These are phyloP conservation scores for Penicillium sp. DNA, from an alignment of 2,329 filamentous ascomycete species.

Conservation along the genomic window DNA sequence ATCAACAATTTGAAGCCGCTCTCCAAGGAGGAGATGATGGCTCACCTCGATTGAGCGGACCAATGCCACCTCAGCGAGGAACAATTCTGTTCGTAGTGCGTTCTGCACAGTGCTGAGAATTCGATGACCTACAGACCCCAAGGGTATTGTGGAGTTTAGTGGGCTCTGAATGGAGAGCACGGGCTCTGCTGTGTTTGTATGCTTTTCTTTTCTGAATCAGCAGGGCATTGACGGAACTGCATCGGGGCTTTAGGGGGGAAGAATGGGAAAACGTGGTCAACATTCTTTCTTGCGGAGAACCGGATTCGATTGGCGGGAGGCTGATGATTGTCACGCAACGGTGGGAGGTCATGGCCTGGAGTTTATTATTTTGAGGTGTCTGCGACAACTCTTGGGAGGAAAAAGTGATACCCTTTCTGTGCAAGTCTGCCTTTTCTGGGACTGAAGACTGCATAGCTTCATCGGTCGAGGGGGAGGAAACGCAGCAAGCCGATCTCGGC, in stretches of 20 bases:
- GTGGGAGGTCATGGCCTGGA: slow-evolving; percentile 35
- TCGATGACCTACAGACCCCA: slow-evolving; percentile 14
- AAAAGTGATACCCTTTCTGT: slow-evolving; percentile 45
- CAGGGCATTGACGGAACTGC: slow-evolving; percentile 9
- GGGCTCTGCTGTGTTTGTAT: slow-evolving; percentile 24
- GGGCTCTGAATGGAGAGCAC: slow-evolving; percentile 30
- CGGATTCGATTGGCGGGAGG: slow-evolving; percentile 9
- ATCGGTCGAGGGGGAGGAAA: slow-evolving; percentile 31
- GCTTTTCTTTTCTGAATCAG: slow-evolving; percentile 8
- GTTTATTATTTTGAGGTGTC: slow-evolving; percentile 36
- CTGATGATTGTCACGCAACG: slow-evolving; percentile 31
- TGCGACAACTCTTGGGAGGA: slow-evolving; percentile 39
- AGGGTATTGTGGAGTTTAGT: slow-evolving; percentile 17
- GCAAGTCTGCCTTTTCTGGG: slow-evolving; percentile 37
- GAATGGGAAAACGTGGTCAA: slow-evolving; percentile 5
- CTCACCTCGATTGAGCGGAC: slow-evolving; percentile 78
- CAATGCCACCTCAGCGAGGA: slow-evolving; percentile 32
- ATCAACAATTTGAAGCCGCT: slow-evolving; percentile 91
- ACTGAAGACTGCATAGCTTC: slow-evolving; percentile 38
- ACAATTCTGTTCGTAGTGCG: slow-evolving; percentile 37
- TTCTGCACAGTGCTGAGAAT: slow-evolving; percentile 31
- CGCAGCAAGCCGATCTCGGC: slow-evolving; percentile 23
- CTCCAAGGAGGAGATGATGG: slow-evolving; percentile 94
- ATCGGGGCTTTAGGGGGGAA: slow-evolving; percentile 1
- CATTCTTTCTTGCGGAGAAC: slow-evolving; percentile 24